phyloP scores from a whole-genome alignment of 148 eudicot species.

The Vaccinium corymbosum region DNA sequence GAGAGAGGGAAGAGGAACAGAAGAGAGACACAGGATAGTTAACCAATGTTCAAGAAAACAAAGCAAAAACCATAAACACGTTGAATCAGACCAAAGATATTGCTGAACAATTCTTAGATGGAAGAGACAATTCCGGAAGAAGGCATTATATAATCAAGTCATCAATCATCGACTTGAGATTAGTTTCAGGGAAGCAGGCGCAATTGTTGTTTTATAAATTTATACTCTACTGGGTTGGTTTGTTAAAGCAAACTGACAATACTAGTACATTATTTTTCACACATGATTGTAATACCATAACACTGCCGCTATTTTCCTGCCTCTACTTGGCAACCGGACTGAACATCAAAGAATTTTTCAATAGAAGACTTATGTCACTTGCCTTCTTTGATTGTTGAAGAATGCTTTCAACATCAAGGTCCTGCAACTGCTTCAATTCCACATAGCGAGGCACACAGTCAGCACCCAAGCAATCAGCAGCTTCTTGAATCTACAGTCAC shows the following conservation, averaged over 20 bases:
- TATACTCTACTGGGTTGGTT: neutral
- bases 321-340: neutral
- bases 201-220: neutral
- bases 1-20: neutral
- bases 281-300: neutral
- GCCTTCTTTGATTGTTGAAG: constrained; percentile 47
- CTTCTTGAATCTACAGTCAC: constrained; percentile 77
- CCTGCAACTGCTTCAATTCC: constrained; percentile 54
- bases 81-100: too few relatives aligned
- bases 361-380: constrained; percentile 10
- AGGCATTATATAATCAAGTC: neutral
- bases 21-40: neutral
- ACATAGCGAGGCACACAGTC: constrained; percentile 84
- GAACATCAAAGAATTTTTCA: neutral
- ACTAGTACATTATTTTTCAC: neutral
- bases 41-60: neutral
- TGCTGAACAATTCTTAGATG: neutral
- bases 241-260: neutral
- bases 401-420: constrained; percentile 54
- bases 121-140: neutral
- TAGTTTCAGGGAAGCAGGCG: neutral
- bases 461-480: constrained; percentile 89
- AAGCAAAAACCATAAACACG: neutral
- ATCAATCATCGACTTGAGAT: neutral
- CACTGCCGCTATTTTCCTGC: neutral